Evolutionary conservation across 495 filamentous ascomycete genomes (phyloP).

Genomic region (Penicillium coffeae): DNA sequence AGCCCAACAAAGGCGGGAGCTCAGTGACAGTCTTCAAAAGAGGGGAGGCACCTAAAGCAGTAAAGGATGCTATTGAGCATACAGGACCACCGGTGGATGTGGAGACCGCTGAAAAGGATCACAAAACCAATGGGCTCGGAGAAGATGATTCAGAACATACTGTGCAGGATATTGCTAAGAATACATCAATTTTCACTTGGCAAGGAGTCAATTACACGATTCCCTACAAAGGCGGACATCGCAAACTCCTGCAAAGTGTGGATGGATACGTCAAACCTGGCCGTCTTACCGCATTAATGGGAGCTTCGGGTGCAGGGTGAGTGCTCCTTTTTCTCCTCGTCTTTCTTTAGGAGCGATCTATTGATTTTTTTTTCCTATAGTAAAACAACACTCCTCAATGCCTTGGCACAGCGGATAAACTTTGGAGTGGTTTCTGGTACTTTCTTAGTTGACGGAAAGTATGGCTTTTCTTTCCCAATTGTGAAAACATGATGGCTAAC

Average conservation of each 20-base stretch:
- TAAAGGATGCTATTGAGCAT: constrained; percentile 41
- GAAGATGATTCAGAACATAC: constrained; percentile 23
- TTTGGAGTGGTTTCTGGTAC: constrained; percentile 49
- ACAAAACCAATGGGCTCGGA: constrained; percentile 14
- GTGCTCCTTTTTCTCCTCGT: constrained; percentile 5
- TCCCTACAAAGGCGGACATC: constrained; percentile 55
- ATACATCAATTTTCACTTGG: constrained; percentile 71
- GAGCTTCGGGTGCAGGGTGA: constrained; percentile 59
- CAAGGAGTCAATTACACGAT: constrained; percentile 74
- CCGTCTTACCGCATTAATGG: constrained; percentile 68
- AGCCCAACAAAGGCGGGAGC: constrained; percentile 68
- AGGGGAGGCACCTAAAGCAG: constrained; percentile 52
- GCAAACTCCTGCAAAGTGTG: constrained; percentile 57
- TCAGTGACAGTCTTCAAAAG: constrained; percentile 66
- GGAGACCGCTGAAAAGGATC: constrained; percentile 38
- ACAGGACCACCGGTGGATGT: constrained; percentile 40
- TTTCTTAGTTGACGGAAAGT: constrained; percentile 54
- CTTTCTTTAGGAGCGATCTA: neutral
- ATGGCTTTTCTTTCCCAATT: constrained; percentile 4
- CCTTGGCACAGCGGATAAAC: constrained; percentile 51
- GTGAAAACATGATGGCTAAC: neutral
- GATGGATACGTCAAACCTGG: constrained; percentile 70
- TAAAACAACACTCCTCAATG: constrained; percentile 56
- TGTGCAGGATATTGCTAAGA: constrained; percentile 49
- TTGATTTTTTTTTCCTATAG: constrained; percentile 9